A percentile compares a stretch with the other conserved stretches of the same genome.
Evolutionary conservation across 106 monocot species (phyloP).

Genomic region (Acorus gramineus): DNA sequence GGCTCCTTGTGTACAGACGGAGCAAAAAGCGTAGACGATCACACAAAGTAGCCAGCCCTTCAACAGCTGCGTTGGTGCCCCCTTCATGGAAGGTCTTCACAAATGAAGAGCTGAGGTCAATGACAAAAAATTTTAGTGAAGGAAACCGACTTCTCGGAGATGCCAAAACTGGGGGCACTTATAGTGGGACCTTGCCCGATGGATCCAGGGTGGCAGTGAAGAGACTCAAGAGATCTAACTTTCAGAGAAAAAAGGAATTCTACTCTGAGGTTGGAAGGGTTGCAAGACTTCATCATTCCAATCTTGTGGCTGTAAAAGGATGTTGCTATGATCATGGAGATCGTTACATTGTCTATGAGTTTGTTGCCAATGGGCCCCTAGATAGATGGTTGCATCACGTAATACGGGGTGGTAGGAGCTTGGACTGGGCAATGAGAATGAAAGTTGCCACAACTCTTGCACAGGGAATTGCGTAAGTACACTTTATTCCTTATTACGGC

Average conservation of each 20-base stretch:
- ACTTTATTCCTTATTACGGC: not conserved
- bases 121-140: conserved; percentile 98
- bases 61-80: conserved; percentile 62
- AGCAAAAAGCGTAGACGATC: conserved; percentile 86
- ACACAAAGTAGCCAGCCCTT: conserved; percentile 55
- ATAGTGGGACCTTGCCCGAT: conserved; percentile 66
- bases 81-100: conserved; percentile 88
- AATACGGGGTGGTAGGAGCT: conserved; percentile 71
- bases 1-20: conserved; percentile 78
- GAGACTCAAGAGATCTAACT: conserved; percentile 67
- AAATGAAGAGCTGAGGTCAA: conserved; percentile 66
- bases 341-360: conserved; percentile 86
- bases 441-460: conserved; percentile 92
- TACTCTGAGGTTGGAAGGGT: conserved; percentile 88
- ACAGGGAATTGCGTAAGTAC: conserved; percentile 95
- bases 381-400: conserved; percentile 90
- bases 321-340: conserved; percentile 97
- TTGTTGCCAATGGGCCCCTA: conserved; percentile 88
- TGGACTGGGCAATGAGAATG: conserved; percentile 96
- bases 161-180: conserved; percentile 95
- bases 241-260: conserved; percentile 98
- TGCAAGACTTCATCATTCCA: conserved; percentile 82
- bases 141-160: conserved; percentile 85
- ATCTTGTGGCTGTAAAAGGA: conserved; percentile 86
- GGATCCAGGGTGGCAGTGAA: conserved; percentile 81